A percentile compares a stretch with the other conserved stretches of the same genome.
Evolutionary conservation across 148 eudicot species (phyloP).

Genomic region (Silene latifolia): DNA sequence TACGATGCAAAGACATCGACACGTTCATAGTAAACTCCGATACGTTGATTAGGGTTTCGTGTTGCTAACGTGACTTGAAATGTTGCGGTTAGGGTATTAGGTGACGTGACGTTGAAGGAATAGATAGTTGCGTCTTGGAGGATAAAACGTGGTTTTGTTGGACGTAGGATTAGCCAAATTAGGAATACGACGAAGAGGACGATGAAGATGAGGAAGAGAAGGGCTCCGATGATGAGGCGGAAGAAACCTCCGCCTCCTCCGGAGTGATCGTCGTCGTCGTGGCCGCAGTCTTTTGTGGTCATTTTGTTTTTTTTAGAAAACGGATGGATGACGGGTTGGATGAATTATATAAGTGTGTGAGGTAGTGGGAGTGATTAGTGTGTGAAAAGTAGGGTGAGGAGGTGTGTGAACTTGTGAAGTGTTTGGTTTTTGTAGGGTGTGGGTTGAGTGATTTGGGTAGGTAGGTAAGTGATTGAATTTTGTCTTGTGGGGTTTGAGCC

Average conservation of each 20-base stretch:
- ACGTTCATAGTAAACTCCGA: slow-evolving; percentile 43
- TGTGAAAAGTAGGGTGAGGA: background rate
- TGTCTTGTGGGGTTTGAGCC: background rate
- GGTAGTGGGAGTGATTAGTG: background rate
- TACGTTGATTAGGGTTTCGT: slow-evolving; percentile 40
- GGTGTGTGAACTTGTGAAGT: background rate
- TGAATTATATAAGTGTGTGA: slow-evolving; percentile 2
- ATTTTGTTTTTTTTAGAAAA: slow-evolving; percentile 10
- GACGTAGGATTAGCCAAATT: slow-evolving; percentile 44
- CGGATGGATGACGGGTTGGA: background rate
- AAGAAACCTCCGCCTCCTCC: background rate
- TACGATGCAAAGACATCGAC: slow-evolving; percentile 40
- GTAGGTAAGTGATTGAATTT: slow-evolving; percentile 9
- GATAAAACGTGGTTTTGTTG: slow-evolving; percentile 41
- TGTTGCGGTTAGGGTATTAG: slow-evolving; percentile 34
- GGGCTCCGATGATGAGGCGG: slow-evolving; percentile 19
- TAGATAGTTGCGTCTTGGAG: slow-evolving; percentile 51
- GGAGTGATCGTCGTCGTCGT: slow-evolving; percentile 30
- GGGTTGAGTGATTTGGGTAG: background rate
- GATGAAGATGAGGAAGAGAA: slow-evolving; percentile 24
- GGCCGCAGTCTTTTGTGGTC: slow-evolving; percentile 45
- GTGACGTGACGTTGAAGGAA: slow-evolving; percentile 38
- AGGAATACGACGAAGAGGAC: slow-evolving; percentile 35
- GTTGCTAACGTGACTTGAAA: slow-evolving; percentile 41
- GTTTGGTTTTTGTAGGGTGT: background rate